Evolutionary conservation across 108 stramenopile species (phyloP), one percentile per base, ranked within the genome.

Genomic region (Chaetoceros muelleri): DNA sequence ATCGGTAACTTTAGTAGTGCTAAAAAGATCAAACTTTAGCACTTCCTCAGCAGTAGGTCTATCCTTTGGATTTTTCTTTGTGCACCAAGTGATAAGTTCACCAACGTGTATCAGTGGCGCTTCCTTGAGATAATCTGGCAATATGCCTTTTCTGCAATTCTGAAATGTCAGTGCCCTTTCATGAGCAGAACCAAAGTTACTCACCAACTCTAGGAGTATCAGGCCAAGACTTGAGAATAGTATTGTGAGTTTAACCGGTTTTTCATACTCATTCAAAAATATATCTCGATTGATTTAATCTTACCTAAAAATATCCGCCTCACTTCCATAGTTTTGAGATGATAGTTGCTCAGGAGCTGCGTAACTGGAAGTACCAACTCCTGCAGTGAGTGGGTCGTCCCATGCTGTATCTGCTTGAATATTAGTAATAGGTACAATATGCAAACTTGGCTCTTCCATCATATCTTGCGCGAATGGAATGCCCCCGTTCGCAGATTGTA

Each of bases 341-440:
- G 59, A 60, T 21, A 90, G 66, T 75, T 95, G 94, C 66, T 98
- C 97, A 2, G 94, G 93, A 24, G 93, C 83, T 17, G 90, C 91
- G 62, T 98, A 98, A n/a, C 82, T 74, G 5, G 90, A 85, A 18
- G 97, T 98, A 0, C 97, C 97, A 28, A 98, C 84, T 8, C 97
- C 97, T 3, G 66, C 78, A 0, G 95, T 95, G 51, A 78, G 55
- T 8, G 62, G 64, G 22, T 72, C 77, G 22, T 56, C n/a, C 30
- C 44, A 64, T 64, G 61, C 28, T 44, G 47, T 28, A 16, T 45
- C 48, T 20, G 47, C 65, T 46, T 54, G 60, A 30, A 3, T 26
- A 18, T 52, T 48, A 17, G 27, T 34, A 22, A 26, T 50, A 0
- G 54, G 64, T 0, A 53, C 48, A 24, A 58, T 57, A 26, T 58